Evolutionary conservation across 192 early-diverging fungal genomes (phyloP), one percentile per base, ranked within the genome.

Genomic region (Linderina pennispora): DNA sequence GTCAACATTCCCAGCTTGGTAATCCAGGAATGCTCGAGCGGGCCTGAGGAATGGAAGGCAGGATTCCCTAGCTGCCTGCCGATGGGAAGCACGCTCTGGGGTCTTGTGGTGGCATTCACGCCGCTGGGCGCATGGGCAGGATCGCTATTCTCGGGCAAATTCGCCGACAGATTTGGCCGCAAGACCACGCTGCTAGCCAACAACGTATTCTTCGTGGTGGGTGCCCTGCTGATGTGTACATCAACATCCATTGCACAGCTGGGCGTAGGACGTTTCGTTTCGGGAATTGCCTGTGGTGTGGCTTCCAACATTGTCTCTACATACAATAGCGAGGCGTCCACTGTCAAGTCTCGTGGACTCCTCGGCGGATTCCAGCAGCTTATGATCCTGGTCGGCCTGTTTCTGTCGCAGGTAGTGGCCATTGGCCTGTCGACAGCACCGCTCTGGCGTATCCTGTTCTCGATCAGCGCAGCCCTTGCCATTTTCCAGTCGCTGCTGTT

Each of bases 281-380:
- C 75, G 23, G 92, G 92, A 11, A 55, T 95, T 26, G 88, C 84
- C 3, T 80, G 80, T 36, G 92, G 92, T 10, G 67, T 82, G 22
- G 79, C 65, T 2, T 76, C 79, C 20, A 91, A 90, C 13, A 78
- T 89, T 20, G 82, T 87, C 5, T 89, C 92, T 1, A 81, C 82
- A 37, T 92, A 89, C 62, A 77, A 91, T 33, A 75, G 82, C 40
- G 92, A 92, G 46, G 69, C 85, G 15, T 75, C 83, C 4, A 86
- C 92, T 2, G 59, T 77, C 32, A 58, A 62, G 8, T 55, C 77
- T n/a, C 73, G 89, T 6, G 92, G 92, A 0, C 63, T 77, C 23
- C 75, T 91, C 23, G 90, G 82, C 58, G 76, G 82, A n/a, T 74
- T 86, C 52, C 90, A 90, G 62, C 92, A 95, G 67, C 58, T 91